Conservation (phyloP, 306 rosid species). For the Glycine latifolia region DNA sequence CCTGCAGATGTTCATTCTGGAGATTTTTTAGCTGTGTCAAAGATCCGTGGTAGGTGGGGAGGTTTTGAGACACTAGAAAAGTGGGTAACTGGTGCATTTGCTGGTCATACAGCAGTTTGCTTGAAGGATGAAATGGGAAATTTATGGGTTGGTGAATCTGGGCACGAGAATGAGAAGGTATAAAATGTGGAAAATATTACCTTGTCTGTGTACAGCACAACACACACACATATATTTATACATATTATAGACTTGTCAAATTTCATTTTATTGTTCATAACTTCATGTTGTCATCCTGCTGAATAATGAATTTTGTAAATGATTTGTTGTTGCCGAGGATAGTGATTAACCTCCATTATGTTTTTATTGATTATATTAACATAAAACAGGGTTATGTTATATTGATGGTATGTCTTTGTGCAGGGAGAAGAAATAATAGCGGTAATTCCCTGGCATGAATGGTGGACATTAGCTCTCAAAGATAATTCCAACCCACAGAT, state of each 20-base stretch:
- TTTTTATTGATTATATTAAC: conserved; percentile 9
- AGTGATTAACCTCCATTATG: conserved; percentile 11
- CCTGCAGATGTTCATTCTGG: conserved; percentile 94
- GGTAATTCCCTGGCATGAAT: conserved; percentile 93
- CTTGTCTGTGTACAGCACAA: not conserved
- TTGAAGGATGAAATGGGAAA: conserved; percentile 92
- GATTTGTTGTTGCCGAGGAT: conserved; percentile 18
- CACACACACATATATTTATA: not conserved
- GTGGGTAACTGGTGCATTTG: conserved; percentile 99
- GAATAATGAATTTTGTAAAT: conserved; percentile 1
- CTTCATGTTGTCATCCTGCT: not conserved
- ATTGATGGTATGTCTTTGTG: conserved; percentile 34
- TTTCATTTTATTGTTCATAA: not conserved
- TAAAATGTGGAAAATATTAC: conserved; percentile 29
- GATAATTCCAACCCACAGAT: conserved; percentile 92
- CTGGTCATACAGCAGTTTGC: conserved; percentile 99
- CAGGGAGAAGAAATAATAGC: conserved; percentile 97
- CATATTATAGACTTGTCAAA: not conserved
- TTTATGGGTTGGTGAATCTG: conserved; percentile 99
- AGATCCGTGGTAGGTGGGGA: conserved; percentile 99
- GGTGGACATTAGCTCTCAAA: conserved; percentile 91
- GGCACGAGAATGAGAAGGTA: conserved; percentile 98
- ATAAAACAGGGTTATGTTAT: conserved; percentile 20
- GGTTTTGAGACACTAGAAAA: conserved; percentile 97
- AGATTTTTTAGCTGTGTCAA: conserved; percentile 91